Conservation (phyloP, 441 rosid species). For the Jatropha podagrica region DNA sequence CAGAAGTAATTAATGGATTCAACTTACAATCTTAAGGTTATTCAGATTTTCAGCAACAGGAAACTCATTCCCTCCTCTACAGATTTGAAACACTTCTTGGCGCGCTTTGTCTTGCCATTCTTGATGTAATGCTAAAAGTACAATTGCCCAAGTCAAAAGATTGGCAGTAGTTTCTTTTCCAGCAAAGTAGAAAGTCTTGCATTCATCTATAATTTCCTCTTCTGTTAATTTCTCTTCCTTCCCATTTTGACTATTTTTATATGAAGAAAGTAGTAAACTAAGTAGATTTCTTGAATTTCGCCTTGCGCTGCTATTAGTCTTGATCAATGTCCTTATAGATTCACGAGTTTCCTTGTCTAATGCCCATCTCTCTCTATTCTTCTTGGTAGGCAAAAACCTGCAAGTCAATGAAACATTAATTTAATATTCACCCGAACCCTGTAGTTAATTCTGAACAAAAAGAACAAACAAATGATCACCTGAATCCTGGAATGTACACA, state of each 20-base stretch:
- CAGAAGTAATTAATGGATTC: background rate
- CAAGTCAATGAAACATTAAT: background rate
- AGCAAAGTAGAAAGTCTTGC: conserved; percentile 83
- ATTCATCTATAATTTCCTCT: conserved; percentile 79
- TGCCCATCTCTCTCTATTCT: conserved; percentile 66
- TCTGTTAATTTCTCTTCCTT: conserved; percentile 53
- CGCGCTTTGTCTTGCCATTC: conserved; percentile 82
- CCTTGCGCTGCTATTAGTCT: conserved; percentile 25
- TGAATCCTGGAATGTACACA: conserved; percentile 77
- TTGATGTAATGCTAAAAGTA: conserved; percentile 63
- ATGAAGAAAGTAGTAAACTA: conserved; percentile 47
- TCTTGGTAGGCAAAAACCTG: conserved; percentile 81
- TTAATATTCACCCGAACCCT: background rate
- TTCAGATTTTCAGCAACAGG: conserved; percentile 46
- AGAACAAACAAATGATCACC: conserved; percentile 37
- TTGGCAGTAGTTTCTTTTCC: conserved; percentile 78
- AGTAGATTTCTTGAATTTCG: conserved; percentile 54
- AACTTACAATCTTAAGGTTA: conserved; percentile 65
- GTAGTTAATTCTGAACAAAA: background rate
- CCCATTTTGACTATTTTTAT: conserved; percentile 43
- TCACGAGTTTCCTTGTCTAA: conserved; percentile 61
- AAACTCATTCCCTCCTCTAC: conserved; percentile 27
- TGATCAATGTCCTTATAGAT: conserved; percentile 51
- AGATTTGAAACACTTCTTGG: conserved; percentile 56
- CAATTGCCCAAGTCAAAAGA: conserved; percentile 65